Evolutionary conservation across 2,329 filamentous ascomycete species (phyloP).

Genomic region (Setomelanomma holmii): DNA sequence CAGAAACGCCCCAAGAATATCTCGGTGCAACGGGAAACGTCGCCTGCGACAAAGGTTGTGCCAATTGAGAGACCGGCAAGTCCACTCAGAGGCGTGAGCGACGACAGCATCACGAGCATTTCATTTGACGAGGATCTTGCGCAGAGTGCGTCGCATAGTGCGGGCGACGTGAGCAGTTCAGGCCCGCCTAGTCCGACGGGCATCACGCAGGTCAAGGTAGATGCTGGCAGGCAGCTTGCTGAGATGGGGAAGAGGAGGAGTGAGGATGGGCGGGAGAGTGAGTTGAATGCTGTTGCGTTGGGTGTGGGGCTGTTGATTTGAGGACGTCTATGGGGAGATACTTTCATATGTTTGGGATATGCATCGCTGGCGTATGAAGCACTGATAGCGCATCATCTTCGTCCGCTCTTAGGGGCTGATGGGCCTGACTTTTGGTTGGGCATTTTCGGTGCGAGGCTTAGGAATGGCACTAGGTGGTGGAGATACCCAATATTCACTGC

Average conservation of each 20-base stretch:
- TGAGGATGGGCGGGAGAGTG: constrained; percentile 25
- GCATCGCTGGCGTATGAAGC: constrained; percentile 4
- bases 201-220: constrained; percentile 30
- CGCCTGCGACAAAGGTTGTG: constrained; percentile 4
- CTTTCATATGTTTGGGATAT: constrained; percentile 1
- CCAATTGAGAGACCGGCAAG: constrained; percentile 29
- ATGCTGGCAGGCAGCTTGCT: constrained; percentile 22
- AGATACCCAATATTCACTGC: too few species aligned
- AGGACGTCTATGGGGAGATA: neutral
- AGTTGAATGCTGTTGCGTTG: constrained; percentile 27
- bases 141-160: constrained; percentile 30
- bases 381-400: constrained; percentile 15
- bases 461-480: too few species aligned
- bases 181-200: constrained; percentile 37
- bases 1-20: constrained; percentile 18
- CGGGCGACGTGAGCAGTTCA: constrained; percentile 18
- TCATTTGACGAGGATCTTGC: constrained; percentile 43
- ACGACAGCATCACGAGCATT: constrained; percentile 42
- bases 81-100: constrained; percentile 37
- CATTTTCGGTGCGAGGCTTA: too few species aligned
- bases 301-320: constrained; percentile 33
- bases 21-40: constrained; percentile 7
- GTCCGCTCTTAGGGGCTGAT: neutral
- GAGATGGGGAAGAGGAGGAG: constrained; percentile 31
- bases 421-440: too few species aligned